Conservation (phyloP, 2,329 filamentous ascomycete species). For the Fusarium virguliforme region DNA sequence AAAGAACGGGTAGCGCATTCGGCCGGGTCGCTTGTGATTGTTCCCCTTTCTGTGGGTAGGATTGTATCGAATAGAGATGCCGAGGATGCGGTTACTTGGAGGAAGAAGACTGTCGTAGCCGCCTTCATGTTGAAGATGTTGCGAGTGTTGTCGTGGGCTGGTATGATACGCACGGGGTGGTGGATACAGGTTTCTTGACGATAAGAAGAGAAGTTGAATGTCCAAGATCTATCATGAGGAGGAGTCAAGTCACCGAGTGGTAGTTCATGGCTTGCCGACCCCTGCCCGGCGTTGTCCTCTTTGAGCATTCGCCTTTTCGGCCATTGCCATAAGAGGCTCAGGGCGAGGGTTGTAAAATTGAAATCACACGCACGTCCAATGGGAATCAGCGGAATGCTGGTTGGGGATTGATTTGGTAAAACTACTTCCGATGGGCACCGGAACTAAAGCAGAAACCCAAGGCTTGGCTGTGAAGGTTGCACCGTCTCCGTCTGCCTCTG, state of each 20-base stretch:
- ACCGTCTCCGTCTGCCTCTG: too few species aligned
- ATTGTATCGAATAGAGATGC: constrained; percentile 13
- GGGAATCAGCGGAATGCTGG: not conserved
- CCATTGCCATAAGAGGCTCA: not conserved
- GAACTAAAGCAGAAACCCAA: too few species aligned
- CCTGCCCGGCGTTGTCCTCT: not conserved
- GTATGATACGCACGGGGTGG: not conserved
- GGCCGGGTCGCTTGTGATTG: constrained; percentile 6
- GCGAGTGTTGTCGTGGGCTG: not conserved
- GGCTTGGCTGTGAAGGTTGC: too few species aligned
- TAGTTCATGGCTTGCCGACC: not conserved
- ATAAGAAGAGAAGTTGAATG: not conserved
- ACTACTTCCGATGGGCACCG: too few species aligned
- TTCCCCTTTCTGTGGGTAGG: not conserved
- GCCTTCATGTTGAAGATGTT: not conserved
- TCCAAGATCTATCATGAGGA: too few species aligned
- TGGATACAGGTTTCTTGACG: not conserved
- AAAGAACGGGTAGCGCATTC: constrained; percentile 2
- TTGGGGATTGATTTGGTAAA: too few species aligned
- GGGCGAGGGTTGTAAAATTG: not conserved
- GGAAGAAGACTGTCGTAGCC: not conserved
- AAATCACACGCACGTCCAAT: not conserved
- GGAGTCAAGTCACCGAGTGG: too few species aligned
- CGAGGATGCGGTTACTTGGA: not conserved
- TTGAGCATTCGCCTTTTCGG: not conserved